A percentile compares a stretch with the other conserved stretches of the same genome.
Conservation (phyloP, 2,329 filamentous ascomycete species). For the Ascochyta pisi region DNA sequence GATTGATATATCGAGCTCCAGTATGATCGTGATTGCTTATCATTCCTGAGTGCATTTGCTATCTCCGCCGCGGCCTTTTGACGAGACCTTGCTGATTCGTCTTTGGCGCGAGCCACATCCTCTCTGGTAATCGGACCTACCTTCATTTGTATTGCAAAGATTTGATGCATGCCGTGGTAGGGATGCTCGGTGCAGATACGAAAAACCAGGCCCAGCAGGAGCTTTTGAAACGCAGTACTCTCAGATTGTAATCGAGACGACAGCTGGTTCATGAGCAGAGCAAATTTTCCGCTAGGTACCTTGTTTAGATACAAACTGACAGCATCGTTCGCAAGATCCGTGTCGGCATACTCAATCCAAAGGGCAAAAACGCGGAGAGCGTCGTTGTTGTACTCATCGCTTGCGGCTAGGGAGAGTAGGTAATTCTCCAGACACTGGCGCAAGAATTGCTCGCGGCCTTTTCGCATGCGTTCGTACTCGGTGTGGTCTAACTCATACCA, state of each 20-base stretch:
- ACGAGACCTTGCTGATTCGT: constrained; percentile 76
- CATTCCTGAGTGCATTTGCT: constrained; percentile 64
- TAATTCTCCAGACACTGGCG: constrained; percentile 92
- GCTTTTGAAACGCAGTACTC: constrained; percentile 73
- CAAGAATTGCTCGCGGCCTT: constrained; percentile 82
- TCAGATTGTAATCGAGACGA: constrained; percentile 87
- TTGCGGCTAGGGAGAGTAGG: constrained; percentile 80
- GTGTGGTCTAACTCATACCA: constrained; percentile 92
- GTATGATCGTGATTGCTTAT: constrained; percentile 60
- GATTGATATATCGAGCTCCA: constrained; percentile 78
- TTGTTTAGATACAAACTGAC: constrained; percentile 72
- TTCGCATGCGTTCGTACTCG: constrained; percentile 80
- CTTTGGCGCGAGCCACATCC: constrained; percentile 65
- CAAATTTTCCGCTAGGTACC: constrained; percentile 92
- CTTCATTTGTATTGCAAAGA: constrained; percentile 70
- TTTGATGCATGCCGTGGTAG: constrained; percentile 96
- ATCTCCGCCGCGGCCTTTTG: constrained; percentile 75
- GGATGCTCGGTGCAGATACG: constrained; percentile 92
- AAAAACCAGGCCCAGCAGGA: constrained; percentile 76
- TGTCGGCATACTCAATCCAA: constrained; percentile 88
- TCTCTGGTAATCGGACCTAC: constrained; percentile 63
- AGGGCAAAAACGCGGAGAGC: constrained; percentile 90
- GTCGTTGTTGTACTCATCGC: constrained; percentile 87
- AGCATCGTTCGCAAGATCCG: constrained; percentile 76
- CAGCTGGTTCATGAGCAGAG: constrained; percentile 90